Evolutionary conservation across 306 rosid species (phyloP).

Genomic region (Fagus crenata): DNA sequence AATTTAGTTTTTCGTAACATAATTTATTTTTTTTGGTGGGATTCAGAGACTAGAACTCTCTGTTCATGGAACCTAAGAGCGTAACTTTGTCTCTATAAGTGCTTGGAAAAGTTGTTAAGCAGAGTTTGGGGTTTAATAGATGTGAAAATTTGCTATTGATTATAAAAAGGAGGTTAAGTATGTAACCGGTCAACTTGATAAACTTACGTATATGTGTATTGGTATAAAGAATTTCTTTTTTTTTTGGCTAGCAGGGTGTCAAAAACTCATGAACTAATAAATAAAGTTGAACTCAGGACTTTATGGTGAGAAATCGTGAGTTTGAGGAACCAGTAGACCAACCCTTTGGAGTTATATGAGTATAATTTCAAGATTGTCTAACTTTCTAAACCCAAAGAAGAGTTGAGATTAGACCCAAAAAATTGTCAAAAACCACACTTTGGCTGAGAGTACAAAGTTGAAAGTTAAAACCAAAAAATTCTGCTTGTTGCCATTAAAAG

Average conservation of each 20-base stretch:
- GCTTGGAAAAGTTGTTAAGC: not conserved
- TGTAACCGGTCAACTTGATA: not conserved
- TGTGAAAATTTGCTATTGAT: not conserved
- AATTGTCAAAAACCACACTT: not conserved
- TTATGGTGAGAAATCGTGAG: too few species aligned
- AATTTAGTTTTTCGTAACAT: not conserved
- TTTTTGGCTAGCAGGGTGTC: too few species aligned
- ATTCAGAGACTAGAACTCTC: not conserved
- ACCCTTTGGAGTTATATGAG: not conserved
- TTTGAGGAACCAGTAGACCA: too few species aligned
- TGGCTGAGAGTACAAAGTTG: not conserved
- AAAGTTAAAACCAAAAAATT: not conserved
- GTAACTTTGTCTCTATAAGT: not conserved
- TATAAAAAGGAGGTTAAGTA: constrained; percentile 11
- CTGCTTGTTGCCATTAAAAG: not conserved
- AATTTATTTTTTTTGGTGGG: not conserved
- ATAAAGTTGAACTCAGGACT: too few species aligned
- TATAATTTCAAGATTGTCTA: not conserved
- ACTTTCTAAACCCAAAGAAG: not conserved
- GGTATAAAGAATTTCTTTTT: not conserved
- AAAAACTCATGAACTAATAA: too few species aligned
- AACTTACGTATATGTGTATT: not conserved
- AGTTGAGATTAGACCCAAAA: not conserved
- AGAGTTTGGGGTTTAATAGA: not conserved
- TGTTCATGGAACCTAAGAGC: not conserved